Base-by-base conservation (phyloP, 768 basidiomycete species). In the Tephrocybe sp. region DNA sequence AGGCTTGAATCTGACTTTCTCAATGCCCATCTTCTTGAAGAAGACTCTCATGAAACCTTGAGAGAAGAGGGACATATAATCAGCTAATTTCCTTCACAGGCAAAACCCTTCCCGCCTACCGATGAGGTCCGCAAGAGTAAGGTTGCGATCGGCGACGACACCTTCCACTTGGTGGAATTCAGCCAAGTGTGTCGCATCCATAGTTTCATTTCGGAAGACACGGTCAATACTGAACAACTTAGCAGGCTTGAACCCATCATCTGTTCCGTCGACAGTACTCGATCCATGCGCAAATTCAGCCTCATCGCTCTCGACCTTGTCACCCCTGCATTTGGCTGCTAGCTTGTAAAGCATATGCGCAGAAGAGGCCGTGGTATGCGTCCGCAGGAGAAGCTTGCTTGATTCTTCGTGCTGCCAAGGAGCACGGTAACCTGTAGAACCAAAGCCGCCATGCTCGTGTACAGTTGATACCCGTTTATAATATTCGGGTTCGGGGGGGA, bases 111-210 rank as follows among this genome's bases (percentile, higher is more conserved):
- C 21, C 17, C 3, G 66, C 79, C 40, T 57, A 93, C 94, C 95
- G 57, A 99, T 98, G 53, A 99, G 76, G 66, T 98, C 94, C 15
- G 93, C 96, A 23, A 99, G 75, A 1, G 96, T 98, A 53, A 99
- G 72, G 44, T 85, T 85, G 58, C 86, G 84, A 69, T 99, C 97
- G 9, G 97, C 97, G 23, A 99, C 93, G 40, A 99, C 97, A 45
- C 97, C 97, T 68, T 99, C 97, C n/a, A 99, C 97, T 71, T 99
- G 97, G 67, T 98, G 96, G 78, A 99, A 99, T 70, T 99, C 97
- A 3, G 97, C 97, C 56, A 99, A 64, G 76, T 99, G 97, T 15
- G 97, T 99, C 39, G 94, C 94, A 68, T 99, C 97, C 80, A 92
- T 91, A 0, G 97, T 92, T 70, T 99, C 97, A 62, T 99, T 99